Evolutionary conservation across 2,329 filamentous ascomycete genomes (phyloP).

Genomic region (Bipolaris zeicola): DNA sequence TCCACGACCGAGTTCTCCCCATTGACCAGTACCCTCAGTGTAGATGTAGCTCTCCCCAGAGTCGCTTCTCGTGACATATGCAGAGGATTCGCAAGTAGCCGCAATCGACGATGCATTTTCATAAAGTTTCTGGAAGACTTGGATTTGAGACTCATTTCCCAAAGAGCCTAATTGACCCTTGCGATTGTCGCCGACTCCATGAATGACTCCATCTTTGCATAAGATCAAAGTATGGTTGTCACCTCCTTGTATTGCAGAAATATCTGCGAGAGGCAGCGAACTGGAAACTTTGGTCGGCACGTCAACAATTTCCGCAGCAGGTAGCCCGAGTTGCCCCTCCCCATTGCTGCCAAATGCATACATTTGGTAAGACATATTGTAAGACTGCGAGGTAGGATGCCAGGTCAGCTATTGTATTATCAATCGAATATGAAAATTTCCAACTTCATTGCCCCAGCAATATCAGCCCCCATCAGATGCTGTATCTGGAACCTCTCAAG

Average conservation of each 20-base stretch:
- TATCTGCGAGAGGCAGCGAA: conserved; percentile 3
- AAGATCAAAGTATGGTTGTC: conserved; percentile 87
- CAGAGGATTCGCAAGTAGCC: conserved; percentile 37
- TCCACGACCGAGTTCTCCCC: conserved; percentile 33
- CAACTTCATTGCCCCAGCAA: neutral
- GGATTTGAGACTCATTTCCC: neutral
- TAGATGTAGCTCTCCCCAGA: conserved; percentile 3
- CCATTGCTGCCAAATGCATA: conserved; percentile 60
- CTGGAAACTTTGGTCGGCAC: conserved; percentile 21
- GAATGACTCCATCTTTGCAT: conserved; percentile 63
- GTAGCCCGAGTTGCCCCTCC: conserved; percentile 58
- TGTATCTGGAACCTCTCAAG: neutral
- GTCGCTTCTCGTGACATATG: conserved; percentile 17
- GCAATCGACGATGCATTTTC: conserved; percentile 18
- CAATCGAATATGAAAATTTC: neutral
- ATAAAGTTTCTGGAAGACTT: neutral
- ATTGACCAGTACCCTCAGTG: conserved; percentile 27
- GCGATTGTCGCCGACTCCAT: conserved; percentile 67
- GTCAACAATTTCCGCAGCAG: conserved; percentile 49
- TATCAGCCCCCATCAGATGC: neutral
- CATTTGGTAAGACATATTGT: conserved; percentile 34
- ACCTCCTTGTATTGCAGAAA: conserved; percentile 62
- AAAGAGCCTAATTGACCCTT: conserved; percentile 52
- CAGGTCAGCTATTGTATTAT: neutral
- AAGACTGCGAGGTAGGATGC: neutral